Conservation (phyloP, 306 rosid species). For the Geum urbanum region DNA sequence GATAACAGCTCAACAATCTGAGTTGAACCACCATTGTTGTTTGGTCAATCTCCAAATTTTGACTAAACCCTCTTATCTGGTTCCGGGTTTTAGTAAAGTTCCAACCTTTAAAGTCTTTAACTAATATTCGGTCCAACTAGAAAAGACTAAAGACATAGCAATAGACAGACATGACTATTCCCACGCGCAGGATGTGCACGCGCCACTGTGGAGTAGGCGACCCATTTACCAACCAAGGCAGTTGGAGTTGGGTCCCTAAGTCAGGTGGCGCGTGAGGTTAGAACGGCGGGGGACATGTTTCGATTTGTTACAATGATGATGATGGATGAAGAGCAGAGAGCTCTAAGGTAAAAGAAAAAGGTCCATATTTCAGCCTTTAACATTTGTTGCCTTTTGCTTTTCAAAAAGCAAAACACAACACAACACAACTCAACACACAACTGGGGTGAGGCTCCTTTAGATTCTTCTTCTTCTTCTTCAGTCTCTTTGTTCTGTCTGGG, state of each 20-base stretch:
- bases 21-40: neutral
- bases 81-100: neutral
- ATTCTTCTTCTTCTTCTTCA: slow-evolving; percentile 26
- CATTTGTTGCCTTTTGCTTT: slow-evolving; percentile 27
- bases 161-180: neutral
- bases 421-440: neutral
- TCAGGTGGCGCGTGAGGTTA: slow-evolving; percentile 3
- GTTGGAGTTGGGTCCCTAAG: neutral
- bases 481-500: neutral
- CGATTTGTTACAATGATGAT: neutral
- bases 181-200: neutral
- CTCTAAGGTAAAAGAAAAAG: neutral
- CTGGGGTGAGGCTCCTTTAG: slow-evolving; percentile 19
- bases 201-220: neutral
- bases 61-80: neutral
- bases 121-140: neutral
- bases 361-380: neutral
- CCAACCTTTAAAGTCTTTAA: neutral
- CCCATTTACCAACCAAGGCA: neutral
- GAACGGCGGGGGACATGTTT: neutral
- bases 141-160: neutral
- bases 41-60: neutral
- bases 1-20: neutral
- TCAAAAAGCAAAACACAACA: slow-evolving; percentile 44
- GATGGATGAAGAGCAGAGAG: too few relatives aligned